A percentile compares a stretch with the other conserved stretches of the same genome.
phyloP scores from a whole-genome alignment of 495 filamentous ascomycete species.

The Corynascus novoguineensis region DNA sequence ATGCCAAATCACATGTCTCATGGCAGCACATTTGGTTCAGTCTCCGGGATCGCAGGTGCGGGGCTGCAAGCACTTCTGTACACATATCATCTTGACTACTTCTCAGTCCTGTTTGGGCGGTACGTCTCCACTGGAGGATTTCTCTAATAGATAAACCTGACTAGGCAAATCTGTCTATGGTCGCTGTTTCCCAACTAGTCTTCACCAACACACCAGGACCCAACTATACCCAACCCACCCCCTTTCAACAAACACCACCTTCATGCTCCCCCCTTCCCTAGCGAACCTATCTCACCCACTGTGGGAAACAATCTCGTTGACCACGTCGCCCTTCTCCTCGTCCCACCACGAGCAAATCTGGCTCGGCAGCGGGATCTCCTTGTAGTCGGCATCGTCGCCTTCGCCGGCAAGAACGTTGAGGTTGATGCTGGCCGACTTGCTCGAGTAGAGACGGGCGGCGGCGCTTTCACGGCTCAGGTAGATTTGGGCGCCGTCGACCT shows the following conservation, averaged over 20 bases:
- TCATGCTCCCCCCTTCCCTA: constrained; percentile 33
- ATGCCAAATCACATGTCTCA: background rate
- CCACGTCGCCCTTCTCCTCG: constrained; percentile 58
- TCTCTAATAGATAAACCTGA: too few species aligned
- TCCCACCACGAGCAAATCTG: constrained; percentile 80
- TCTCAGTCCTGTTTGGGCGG: too few species aligned
- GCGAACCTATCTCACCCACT: constrained; percentile 25
- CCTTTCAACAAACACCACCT: too few species aligned
- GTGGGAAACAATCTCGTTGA: constrained; percentile 86
- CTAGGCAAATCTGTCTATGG: too few species aligned
- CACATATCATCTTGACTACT: too few species aligned
- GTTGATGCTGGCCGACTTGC: constrained; percentile 79
- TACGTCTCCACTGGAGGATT: too few species aligned
- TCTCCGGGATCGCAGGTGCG: too few species aligned
- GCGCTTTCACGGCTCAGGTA: constrained; percentile 77
- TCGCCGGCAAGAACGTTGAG: constrained; percentile 67
- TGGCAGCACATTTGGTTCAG: background rate
- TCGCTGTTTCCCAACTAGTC: too few species aligned
- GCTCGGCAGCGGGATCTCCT: constrained; percentile 78
- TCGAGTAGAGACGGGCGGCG: constrained; percentile 75
- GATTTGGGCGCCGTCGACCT: constrained; percentile 82
- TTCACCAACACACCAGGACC: too few species aligned
- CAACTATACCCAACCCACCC: too few species aligned
- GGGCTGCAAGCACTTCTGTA: too few species aligned
- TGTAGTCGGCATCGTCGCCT: constrained; percentile 68